Base-by-base conservation (phyloP, 192 early-diverging fungal genomes). In the Podila minutissima region DNA sequence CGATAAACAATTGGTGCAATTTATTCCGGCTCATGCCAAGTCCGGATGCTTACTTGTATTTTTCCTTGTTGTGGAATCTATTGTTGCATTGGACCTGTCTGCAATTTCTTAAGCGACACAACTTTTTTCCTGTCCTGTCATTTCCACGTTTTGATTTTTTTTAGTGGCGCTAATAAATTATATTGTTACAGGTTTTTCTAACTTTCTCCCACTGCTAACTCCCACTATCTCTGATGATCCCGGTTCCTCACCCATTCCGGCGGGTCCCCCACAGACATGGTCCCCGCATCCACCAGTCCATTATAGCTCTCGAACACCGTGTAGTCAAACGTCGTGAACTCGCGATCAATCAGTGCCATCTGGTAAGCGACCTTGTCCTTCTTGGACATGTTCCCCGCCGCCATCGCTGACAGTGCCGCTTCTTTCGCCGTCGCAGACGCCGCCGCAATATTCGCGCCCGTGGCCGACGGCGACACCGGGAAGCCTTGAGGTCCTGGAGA, bases 301-400 rank as follows among this genome's bases (percentile, higher is more conserved):
- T 88, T 83, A 71, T 94, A 94, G 63, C 85, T 84, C 60, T 96
- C 94, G 76, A 91, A 94, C 59, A 96, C 90, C 48, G 91, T 89
- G 68, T 89, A 96, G 79, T 96, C 95, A 84, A 95, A 97, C 5
- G 88, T 72, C 48, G 89, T 87, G 78, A 96, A 97, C 46, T 89
- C 77, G 20, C 86, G 89, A 64, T 93, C 85, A 35, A 97, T 92
- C 41, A 88, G 74, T 49, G 91, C 86, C 83, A 95, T 88, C 74
- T 94, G 93, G 24, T 83, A 79, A 41, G 86, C 85, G 55, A 86
- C 60, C 46, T 82, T 71, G 51, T 90, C 91, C 53, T 77, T 83
- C 38, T 83, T 69, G 3, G 83, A 64, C 57, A 85, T 69, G 49
- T 85, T 88, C 32, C 62, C 66, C 0, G 71, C 50, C 5, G 66